These are phyloP conservation scores for Amanita polypyramis DNA, from an alignment of 768 basidiomycete genomes.

Conservation along the genomic window DNA sequence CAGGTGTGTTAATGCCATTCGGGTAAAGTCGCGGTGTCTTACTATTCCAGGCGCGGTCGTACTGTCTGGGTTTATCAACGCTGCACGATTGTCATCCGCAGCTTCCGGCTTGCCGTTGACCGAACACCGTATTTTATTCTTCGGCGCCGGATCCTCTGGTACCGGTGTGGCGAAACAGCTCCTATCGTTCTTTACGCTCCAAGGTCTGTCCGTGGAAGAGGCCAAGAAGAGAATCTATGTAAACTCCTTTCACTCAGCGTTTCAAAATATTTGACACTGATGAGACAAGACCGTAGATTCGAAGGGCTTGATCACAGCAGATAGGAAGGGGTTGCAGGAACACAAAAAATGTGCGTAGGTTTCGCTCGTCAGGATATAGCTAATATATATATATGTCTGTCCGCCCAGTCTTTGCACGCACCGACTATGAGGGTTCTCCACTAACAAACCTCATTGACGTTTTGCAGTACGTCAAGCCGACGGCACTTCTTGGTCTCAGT, in stretches of 20 bases:
- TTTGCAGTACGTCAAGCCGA: slow-evolving; percentile 62
- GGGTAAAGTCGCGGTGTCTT: slow-evolving; percentile 8
- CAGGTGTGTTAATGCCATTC: slow-evolving; percentile 22
- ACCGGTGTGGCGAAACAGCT: slow-evolving; percentile 84
- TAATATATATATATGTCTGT: slow-evolving; percentile 21
- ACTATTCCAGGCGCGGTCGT: slow-evolving; percentile 48
- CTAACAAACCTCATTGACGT: slow-evolving; percentile 55
- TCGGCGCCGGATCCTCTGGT: slow-evolving; percentile 85
- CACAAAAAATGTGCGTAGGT: slow-evolving; percentile 57
- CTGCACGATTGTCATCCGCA: slow-evolving; percentile 49
- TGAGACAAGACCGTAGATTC: slow-evolving; percentile 56
- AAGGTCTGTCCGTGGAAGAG: slow-evolving; percentile 55
- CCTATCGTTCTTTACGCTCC: slow-evolving; percentile 69
- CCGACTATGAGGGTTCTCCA: slow-evolving; percentile 55
- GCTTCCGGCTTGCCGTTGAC: slow-evolving; percentile 43
- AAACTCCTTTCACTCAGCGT: slow-evolving; percentile 10
- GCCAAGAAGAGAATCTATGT: slow-evolving; percentile 62
- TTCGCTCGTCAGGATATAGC: slow-evolving; percentile 17
- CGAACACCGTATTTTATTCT: slow-evolving; percentile 80
- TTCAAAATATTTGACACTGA: neutral
- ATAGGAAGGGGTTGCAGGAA: slow-evolving; percentile 55
- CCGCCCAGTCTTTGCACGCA: slow-evolving; percentile 56
- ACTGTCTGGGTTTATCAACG: slow-evolving; percentile 66
- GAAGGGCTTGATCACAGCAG: slow-evolving; percentile 64
- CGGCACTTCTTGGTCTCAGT: slow-evolving; percentile 66